Base-by-base conservation (phyloP, 805 yeast species). In the Candida yuanshanica region DNA sequence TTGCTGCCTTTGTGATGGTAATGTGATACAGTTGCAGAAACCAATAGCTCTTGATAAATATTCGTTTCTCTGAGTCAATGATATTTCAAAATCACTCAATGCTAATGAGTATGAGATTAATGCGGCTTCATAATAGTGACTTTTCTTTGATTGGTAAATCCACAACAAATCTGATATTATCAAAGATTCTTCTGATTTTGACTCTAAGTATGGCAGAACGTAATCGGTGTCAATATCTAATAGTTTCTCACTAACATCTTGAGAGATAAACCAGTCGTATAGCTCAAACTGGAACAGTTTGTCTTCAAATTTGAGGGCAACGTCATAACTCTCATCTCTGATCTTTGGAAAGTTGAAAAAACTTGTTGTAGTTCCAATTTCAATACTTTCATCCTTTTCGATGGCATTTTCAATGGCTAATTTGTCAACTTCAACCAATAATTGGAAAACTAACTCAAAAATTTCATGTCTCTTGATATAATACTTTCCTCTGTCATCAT, bases 41-140 rank as follows among this genome's bases (percentile, higher is more conserved):
- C 96, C 96, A 60, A 83, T 84, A 1, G 97, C 97, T 50, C 97
- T 75, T 2, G 97, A 86, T 41, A 93, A 68, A 58, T 75, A 88
- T 62, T 90, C 96, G 34, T 91, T 82, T 58, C 99, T 75, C 53
- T 83, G 81, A 29, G 75, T 72, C 43, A 91, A 70, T 27, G 74
- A 65, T 37, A 91, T 68, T 10, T 74, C 73, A 59, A 88, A 87
- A 39, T 79, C 81, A 14, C 95, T 83, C 17, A 79, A 66, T 0
- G 96, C 83, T 42, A 93, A 66, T 6, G 77, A 73, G 53, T 83
- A 83, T 37, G 88, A 67, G 18, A 85, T 83, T 49, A 76, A 76
- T 0, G 97, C 96, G n/a, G 98, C 95, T 27, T 80, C 79, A 51
- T 75, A 80, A 59, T 81, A 83, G 45, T 81, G 76, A 35, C 83